Percentiles rank a stretch among this genome's conserved stretches.
Evolutionary conservation across 1,284 basidiomycete genomes (phyloP).

Genomic region (Phellopilus nigrolimitatus): DNA sequence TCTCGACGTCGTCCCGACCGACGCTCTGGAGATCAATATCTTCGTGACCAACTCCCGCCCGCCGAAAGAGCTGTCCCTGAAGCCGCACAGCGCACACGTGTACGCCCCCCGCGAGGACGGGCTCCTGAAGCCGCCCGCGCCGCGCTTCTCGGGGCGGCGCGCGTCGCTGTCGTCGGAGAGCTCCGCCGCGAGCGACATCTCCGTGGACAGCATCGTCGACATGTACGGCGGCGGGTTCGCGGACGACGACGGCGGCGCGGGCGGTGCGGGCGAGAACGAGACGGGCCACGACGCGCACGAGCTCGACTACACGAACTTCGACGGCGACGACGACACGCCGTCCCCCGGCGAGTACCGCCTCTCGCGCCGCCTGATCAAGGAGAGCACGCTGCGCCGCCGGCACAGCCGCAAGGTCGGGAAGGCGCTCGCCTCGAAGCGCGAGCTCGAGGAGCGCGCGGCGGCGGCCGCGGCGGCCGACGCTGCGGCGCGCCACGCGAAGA

Average conservation of each 20-base stretch:
- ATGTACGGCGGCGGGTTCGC: constrained; percentile 44
- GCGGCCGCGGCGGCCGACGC: constrained; percentile 17
- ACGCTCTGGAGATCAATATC: constrained; percentile 67
- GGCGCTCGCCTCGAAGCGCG: constrained; percentile 24
- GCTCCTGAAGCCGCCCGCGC: constrained; percentile 16
- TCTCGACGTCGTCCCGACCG: constrained; percentile 55
- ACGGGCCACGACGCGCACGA: constrained; percentile 47
- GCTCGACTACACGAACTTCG: constrained; percentile 76
- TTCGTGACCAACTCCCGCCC: constrained; percentile 64
- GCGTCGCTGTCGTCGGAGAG: constrained; percentile 9
- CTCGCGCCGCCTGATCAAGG: constrained; percentile 55
- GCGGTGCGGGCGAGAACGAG: constrained; percentile 27
- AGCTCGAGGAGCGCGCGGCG: constrained; percentile 12
- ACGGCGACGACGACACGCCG: constrained; percentile 68
- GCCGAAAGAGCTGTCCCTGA: constrained; percentile 13
- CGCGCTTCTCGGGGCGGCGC: constrained; percentile 6
- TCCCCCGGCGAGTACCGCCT: constrained; percentile 61
- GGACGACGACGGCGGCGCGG: constrained; percentile 35
- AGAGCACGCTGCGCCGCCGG: constrained; percentile 65
- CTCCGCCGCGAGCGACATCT: constrained; percentile 25
- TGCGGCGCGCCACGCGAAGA: neutral
- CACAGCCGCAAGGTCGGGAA: constrained; percentile 38
- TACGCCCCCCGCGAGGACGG: no score
- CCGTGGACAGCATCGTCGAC: constrained; percentile 32
- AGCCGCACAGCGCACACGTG: no score